Base-by-base conservation (phyloP, 768 basidiomycete species). In the Cubamyces sp. region DNA sequence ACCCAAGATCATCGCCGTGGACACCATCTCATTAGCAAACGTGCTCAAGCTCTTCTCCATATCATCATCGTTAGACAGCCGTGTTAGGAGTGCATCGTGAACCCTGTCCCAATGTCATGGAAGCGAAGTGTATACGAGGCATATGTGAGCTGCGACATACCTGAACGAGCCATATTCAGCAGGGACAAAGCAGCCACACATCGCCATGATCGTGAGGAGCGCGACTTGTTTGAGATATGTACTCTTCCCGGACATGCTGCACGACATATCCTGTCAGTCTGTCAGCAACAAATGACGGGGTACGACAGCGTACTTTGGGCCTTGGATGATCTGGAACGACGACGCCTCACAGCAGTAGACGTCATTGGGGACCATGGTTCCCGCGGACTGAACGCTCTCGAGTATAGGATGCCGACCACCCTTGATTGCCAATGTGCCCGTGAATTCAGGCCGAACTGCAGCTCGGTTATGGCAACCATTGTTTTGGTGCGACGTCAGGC, bases 11-110 rank as follows among this genome's bases (percentile, higher is more conserved):
- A 95, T 94, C 0, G 94, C 91, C 25, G 88, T 88, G 2, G 91
- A 87, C 1, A 90, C 86, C 93, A 99, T 98, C 75, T 99, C 96
- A 65, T 85, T 88, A 1, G 94, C 94, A 75, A 99, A 99, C 0
- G 97, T 98, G 66, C 95, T 97, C 25, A 98, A 74, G 46, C 83
- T 91, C 70, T 87, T 90, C 74, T 96, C 94, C 70, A 95, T 82
- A 67, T 94, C 89, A 69, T 98, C 95, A 65, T 98, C 95, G 67
- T 98, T 98, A 0, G 94, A 96, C 18, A 99, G 78, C 2, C 96
- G 86, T 0, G 88, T 90, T 25, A 98, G 81, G 5, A 98, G 80
- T 0, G 88, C 82, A 64, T 96, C 93, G 62, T 96, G 90, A 2
- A 94, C 80, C 28, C 91, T 93, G 52, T 3, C 26, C 52, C 5